Base-by-base conservation (phyloP, 306 rosid species). In the Sechiopsis laciniata region DNA sequence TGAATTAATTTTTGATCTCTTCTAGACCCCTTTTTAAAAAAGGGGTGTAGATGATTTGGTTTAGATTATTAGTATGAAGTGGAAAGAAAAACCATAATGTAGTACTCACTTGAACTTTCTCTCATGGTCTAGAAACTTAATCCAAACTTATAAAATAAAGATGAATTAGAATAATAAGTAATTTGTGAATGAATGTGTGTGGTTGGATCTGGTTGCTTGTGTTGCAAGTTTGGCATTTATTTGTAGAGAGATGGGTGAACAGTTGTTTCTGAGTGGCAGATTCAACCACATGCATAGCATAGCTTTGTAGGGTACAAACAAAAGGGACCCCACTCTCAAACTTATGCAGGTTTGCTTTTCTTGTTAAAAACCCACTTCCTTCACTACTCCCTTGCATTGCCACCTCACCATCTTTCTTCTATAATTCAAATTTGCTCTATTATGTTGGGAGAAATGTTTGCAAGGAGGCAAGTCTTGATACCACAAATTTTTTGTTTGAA, bases 231-330 rank as follows among this genome's bases (percentile, higher is more conserved):
- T 68, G 73, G 73, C 57, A 68, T 15, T 48, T 46, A 68, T 15
- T 48, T 46, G 20, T 68, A 46, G 55, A 48, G 55, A 2, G 64
- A 58, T 22, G 64, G 8, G 35, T 21, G 68, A 20, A 32, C 14
- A 64, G 72, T 66, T 42, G 54, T 5, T 66, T 66, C 35, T 66
- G 72, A 66, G 20, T 48, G 73, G 45, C 73, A 48, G 73, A 22
- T 69, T 69, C 21, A 69, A 48, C 70, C 71, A 69, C 58, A 69
- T 69, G 73, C 73, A 69, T 14, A 19, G 73, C 73, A 69, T 14
- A 32, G 55, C 72, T 45, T 66, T 66, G 45, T n/a, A 45, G 32
- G 71, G 71, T 42, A 65, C 71, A 64, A 62, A n/a, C 12, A 10
- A 17, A n/a, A 65, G 26, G 26, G 54, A 42, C 71, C 71, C 72